Evolutionary conservation across 2,329 filamentous ascomycete genomes (phyloP).

Genomic region (Graphium sp.): DNA sequence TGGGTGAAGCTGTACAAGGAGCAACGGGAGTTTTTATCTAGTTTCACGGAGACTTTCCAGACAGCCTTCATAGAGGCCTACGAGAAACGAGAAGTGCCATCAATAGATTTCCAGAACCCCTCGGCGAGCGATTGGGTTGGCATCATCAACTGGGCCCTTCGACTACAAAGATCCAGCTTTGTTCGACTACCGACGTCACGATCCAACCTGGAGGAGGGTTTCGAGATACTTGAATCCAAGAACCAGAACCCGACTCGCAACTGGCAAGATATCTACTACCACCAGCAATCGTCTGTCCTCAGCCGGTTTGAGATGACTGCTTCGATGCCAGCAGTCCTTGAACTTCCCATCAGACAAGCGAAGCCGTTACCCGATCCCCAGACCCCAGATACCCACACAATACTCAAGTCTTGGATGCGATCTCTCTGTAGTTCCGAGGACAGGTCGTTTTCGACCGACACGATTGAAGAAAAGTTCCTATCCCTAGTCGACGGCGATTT

Average conservation of each 20-base stretch:
- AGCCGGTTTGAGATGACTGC: slow-evolving; percentile 37
- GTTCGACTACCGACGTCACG: slow-evolving; percentile 30
- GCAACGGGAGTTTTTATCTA: slow-evolving; percentile 4
- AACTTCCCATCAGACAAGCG: slow-evolving; percentile 2
- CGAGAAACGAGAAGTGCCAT: slow-evolving; percentile 39
- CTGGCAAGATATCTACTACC: slow-evolving; percentile 42
- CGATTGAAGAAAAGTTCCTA: slow-evolving; percentile 32
- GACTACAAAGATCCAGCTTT: slow-evolving; percentile 26
- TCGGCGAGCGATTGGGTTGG: slow-evolving; percentile 50
- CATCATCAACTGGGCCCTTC: slow-evolving; percentile 50
- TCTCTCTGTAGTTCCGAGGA: slow-evolving; percentile 41
- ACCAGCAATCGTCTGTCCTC: slow-evolving; percentile 33
- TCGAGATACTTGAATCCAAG: slow-evolving; percentile 19
- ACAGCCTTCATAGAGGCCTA: slow-evolving; percentile 50
- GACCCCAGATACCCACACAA: slow-evolving; percentile 13
- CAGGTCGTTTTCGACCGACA: slow-evolving; percentile 22
- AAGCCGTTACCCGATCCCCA: not conserved
- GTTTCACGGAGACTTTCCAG: slow-evolving; percentile 42
- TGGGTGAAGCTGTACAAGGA: slow-evolving; percentile 33
- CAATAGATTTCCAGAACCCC: slow-evolving; percentile 46
- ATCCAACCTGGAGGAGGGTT: slow-evolving; percentile 23
- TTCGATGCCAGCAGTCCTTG: slow-evolving; percentile 25
- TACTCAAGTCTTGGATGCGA: slow-evolving; percentile 42
- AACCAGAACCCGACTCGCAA: slow-evolving; percentile 12
- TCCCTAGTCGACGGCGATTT: slow-evolving; percentile 24